phyloP scores from a whole-genome alignment of 2,329 filamentous ascomycete species.

The Alternaria tenuissima region DNA sequence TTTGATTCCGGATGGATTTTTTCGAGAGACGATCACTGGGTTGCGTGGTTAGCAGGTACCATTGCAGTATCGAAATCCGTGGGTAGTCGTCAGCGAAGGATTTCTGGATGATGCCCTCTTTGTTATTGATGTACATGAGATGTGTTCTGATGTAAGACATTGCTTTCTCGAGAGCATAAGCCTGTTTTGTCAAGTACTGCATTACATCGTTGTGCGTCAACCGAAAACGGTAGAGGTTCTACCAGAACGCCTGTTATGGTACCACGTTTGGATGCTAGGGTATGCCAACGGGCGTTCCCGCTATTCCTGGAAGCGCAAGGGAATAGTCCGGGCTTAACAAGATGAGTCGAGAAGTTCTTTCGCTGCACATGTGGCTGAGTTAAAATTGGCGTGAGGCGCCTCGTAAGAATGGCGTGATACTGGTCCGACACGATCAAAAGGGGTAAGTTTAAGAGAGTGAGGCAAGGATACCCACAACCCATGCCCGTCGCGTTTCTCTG shows the following conservation, averaged over 20 bases:
- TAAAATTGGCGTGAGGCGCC: conserved; percentile 9
- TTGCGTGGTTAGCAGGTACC: neutral
- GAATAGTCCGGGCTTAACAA: conserved; percentile 16
- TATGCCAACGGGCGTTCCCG: conserved; percentile 26
- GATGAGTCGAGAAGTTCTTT: conserved; percentile 10
- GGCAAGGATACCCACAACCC: neutral
- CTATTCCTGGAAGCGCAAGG: conserved; percentile 20
- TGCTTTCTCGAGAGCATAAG: neutral
- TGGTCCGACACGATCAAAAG: conserved; percentile 15
- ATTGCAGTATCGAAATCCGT: neutral
- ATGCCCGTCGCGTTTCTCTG: neutral
- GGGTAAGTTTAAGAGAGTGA: neutral
- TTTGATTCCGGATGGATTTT: neutral
- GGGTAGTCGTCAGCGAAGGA: neutral
- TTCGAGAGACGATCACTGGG: neutral
- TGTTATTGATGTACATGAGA: neutral
- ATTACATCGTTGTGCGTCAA: neutral
- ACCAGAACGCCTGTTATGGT: neutral
- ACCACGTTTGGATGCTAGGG: neutral
- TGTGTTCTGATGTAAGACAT: neutral
- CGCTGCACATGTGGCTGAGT: conserved; percentile 19
- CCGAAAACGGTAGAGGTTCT: neutral
- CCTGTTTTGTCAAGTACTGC: neutral
- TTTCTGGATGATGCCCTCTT: neutral
- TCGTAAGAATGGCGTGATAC: conserved; percentile 30